Percentiles rank a stretch among this genome's conserved stretches.
Conservation (phyloP, 2,329 filamentous ascomycete species). For the Nannizziopsis barbatae region DNA sequence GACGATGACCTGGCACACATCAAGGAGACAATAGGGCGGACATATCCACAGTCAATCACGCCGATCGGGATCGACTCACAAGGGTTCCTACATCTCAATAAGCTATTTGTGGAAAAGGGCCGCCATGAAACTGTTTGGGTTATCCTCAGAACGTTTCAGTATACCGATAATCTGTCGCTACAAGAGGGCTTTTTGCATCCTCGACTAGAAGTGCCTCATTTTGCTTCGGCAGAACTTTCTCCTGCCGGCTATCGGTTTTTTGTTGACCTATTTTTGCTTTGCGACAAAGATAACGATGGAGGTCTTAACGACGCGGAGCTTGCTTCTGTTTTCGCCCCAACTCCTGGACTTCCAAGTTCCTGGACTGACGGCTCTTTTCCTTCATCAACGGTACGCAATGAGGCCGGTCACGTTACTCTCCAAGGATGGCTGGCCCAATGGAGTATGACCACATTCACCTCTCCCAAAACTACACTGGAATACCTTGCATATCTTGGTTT, state of each 20-base stretch:
- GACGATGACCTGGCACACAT: slow-evolving; percentile 79
- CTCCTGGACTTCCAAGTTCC: slow-evolving; percentile 72
- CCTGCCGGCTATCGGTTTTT: slow-evolving; percentile 95
- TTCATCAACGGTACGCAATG: slow-evolving; percentile 85
- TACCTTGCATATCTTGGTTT: slow-evolving; percentile 96
- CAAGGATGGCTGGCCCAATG: slow-evolving; percentile 98
- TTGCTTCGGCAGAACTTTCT: slow-evolving; percentile 84
- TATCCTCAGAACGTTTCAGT: slow-evolving; percentile 86
- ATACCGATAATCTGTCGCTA: slow-evolving; percentile 86
- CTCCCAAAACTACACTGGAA: slow-evolving; percentile 86
- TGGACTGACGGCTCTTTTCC: slow-evolving; percentile 88
- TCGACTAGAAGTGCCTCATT: slow-evolving; percentile 86
- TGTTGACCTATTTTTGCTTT: slow-evolving; percentile 86
- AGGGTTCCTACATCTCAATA: slow-evolving; percentile 84
- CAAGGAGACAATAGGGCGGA: slow-evolving; percentile 70
- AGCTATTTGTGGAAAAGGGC: slow-evolving; percentile 92
- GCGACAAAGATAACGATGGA: slow-evolving; percentile 95
- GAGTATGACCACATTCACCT: slow-evolving; percentile 98
- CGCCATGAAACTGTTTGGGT: slow-evolving; percentile 98
- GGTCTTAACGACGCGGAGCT: slow-evolving; percentile 80
- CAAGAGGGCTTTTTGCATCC: slow-evolving; percentile 86
- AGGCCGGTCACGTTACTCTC: slow-evolving; percentile 86
- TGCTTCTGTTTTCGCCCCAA: slow-evolving; percentile 78
- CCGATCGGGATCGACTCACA: slow-evolving; percentile 65
- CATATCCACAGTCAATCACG: slow-evolving; percentile 50